Evolutionary conservation across 2,329 filamentous ascomycete genomes (phyloP), one percentile per base, ranked within the genome.

Genomic region (Teratosphaeria pseudoeucalypti): DNA sequence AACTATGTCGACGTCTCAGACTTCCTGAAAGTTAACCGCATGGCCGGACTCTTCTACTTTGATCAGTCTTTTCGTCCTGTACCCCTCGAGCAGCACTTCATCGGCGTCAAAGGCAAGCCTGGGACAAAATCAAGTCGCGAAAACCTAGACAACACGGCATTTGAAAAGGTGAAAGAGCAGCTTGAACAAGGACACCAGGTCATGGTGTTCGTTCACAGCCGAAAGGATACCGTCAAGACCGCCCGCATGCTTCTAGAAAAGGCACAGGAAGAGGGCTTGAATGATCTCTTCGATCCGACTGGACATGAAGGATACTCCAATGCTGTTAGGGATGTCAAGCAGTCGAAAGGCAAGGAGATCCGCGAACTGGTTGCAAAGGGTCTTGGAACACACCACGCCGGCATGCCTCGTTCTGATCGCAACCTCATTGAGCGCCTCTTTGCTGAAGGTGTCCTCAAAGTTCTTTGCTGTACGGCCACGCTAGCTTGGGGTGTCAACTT

Each of bases 401-500:
- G 95, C 58, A 96, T 99, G 90, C 86, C 91, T 60, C 85, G 95
- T 64, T 88, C 92, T 2, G 95, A 99, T 73, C 83, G 94, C 63
- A 99, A 99, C 66, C 77, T 96, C n/a, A 90, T 96, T 79, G 95
- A 99, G 73, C 85, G 90, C 19, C 81, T 97, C 16, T 99, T 99
- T 67, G 84, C 81, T 3, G 88, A 95, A 65, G 95, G 94, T 29
- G 87, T 97, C n/a, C 83, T 97, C 67, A 96, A 94, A 73, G 92
- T 99, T 0, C 86, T 99, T 26, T 97, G 92, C 79, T 99, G 95
- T 84, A 99, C 94, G 2, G 94, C 94, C 11, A 99, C 94, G 1
- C 81, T 99, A 29, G 94, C 94, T 0, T 99, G 94, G 94, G 94
- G 94, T 85, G 92, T 99, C 71, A 99, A 99, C 74, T 83, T 99